These are phyloP conservation scores for Melampsora larici-populina DNA, from an alignment of 1,284 basidiomycete species.

Conservation along the genomic window DNA sequence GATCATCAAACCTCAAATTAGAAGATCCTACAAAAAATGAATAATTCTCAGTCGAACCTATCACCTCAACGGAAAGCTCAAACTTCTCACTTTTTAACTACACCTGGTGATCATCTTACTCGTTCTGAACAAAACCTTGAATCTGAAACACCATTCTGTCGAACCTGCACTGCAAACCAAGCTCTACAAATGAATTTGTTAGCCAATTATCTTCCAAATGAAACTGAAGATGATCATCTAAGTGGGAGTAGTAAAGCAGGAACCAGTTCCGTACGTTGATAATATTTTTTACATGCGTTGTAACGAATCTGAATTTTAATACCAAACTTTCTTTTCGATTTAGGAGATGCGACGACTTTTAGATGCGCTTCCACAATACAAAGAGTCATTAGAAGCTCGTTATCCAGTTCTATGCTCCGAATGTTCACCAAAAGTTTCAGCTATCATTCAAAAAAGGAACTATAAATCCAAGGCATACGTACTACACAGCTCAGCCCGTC, in stretches of 20 bases:
- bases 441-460: conserved; percentile 70
- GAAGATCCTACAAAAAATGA: conserved; percentile 10
- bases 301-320: conserved; percentile 9
- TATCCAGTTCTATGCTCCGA: conserved; percentile 77
- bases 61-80: conserved; percentile 9
- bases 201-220: conserved; percentile 73
- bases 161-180: conserved; percentile 82
- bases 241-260: background rate
- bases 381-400: conserved; percentile 68
- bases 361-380: conserved; percentile 67
- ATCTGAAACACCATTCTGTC: conserved; percentile 65
- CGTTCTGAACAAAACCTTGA: background rate
- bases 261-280: conserved; percentile 20
- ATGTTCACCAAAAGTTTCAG: conserved; percentile 74
- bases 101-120: background rate
- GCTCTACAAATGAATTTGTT: conserved; percentile 76
- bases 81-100: background rate
- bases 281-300: background rate
- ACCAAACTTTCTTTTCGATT: conserved; percentile 57
- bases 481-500: conserved; percentile 52
- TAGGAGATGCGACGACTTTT: conserved; percentile 66
- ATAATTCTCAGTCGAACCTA: conserved; percentile 19
- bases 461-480: conserved; percentile 75
- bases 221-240: conserved; percentile 19
- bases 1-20: too few species aligned